Percentiles rank a stretch among this genome's conserved stretches.
Evolutionary conservation across 176 grass and related monocot genomes (phyloP).

Genomic region (Luzula sylvatica): DNA sequence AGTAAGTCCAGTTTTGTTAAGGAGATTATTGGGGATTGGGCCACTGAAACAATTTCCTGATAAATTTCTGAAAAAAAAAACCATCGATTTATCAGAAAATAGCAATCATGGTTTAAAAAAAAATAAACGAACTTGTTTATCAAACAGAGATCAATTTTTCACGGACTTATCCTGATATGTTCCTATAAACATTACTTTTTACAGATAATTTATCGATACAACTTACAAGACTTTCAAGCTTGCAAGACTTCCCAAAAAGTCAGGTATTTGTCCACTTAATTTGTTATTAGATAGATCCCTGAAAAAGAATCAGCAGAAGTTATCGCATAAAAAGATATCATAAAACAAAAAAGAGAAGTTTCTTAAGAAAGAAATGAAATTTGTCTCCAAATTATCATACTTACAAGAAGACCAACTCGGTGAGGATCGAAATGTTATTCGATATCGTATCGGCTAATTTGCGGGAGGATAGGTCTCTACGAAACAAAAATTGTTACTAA

Average conservation of each 20-base stretch:
- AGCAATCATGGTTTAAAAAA: no score
- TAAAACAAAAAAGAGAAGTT: background rate
- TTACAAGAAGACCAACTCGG: slow-evolving; percentile 32
- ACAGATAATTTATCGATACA: background rate
- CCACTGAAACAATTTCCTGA: slow-evolving; percentile 7
- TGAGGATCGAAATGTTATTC: slow-evolving; percentile 14
- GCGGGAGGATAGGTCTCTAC: slow-evolving; percentile 20
- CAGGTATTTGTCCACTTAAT: slow-evolving; percentile 44
- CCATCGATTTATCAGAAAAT: no score
- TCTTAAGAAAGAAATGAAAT: background rate
- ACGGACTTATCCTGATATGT: background rate
- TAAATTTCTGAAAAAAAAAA: slow-evolving; percentile 12
- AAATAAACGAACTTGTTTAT: no score
- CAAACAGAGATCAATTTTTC: background rate
- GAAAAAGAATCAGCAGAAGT: background rate
- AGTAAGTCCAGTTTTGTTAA: background rate
- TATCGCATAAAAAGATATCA: background rate
- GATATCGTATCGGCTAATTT: slow-evolving; percentile 25
- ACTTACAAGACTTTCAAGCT: slow-evolving; percentile 20
- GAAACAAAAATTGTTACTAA: no score
- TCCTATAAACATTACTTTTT: background rate
- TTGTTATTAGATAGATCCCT: slow-evolving; percentile 72
- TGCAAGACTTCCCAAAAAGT: slow-evolving; percentile 36
- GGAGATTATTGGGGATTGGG: background rate
- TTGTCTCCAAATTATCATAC: background rate